These are phyloP conservation scores for Quercus wislizeni DNA, from an alignment of 306 rosid genomes.

Conservation along the genomic window DNA sequence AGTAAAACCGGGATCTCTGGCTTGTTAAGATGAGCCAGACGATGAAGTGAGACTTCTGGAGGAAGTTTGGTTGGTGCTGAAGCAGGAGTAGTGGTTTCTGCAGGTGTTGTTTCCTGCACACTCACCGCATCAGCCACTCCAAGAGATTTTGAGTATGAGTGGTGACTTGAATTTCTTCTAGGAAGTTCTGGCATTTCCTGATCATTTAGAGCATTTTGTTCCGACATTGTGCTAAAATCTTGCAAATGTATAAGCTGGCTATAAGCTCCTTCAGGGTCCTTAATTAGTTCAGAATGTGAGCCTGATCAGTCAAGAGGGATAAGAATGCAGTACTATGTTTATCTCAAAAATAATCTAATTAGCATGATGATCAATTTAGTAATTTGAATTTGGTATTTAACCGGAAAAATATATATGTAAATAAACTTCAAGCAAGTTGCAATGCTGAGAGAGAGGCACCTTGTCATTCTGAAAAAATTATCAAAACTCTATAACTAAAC, in stretches of 20 bases:
- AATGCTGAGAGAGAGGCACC: not conserved
- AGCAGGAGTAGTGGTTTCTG: constrained; percentile 22
- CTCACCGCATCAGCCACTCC: constrained; percentile 34
- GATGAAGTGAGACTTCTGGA: constrained; percentile 38
- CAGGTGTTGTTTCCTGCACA: constrained; percentile 26
- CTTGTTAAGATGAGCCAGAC: constrained; percentile 71
- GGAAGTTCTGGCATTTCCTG: not conserved
- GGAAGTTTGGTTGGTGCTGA: constrained; percentile 22
- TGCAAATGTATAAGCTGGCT: constrained; percentile 62
- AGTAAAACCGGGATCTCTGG: constrained; percentile 65
- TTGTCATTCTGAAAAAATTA: too few relatives aligned
- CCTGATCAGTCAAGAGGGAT: constrained; percentile 43
- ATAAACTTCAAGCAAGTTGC: not conserved
- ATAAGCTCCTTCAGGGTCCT: constrained; percentile 63
- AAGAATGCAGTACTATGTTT: not conserved
- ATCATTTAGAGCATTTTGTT: constrained; percentile 29
- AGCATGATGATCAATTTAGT: too few relatives aligned
- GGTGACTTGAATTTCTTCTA: not conserved
- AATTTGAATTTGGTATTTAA: too few relatives aligned
- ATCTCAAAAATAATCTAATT: too few relatives aligned
- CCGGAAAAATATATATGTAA: too few relatives aligned
- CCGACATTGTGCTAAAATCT: constrained; percentile 33
- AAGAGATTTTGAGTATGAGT: constrained; percentile 41
- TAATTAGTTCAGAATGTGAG: constrained; percentile 51
- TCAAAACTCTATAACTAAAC: too few relatives aligned